Evolutionary conservation across 129 eudicot genomes (phyloP), one percentile per base, ranked within the genome.

Genomic region (Deinandra increscens): DNA sequence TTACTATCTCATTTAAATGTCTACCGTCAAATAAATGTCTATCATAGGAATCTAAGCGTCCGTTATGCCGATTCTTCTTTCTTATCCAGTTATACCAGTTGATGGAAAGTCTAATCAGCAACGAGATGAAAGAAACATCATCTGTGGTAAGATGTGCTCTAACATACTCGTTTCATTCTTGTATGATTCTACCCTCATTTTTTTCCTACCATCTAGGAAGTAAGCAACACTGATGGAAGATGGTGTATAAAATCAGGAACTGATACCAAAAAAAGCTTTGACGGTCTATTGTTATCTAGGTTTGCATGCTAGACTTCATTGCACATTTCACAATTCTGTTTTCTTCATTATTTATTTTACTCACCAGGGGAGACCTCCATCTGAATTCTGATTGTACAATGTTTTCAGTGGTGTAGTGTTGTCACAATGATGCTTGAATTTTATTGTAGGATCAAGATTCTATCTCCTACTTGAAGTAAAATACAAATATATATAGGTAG

Each of bases 211-310:
- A 60, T 80, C 34, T 82, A 93, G 98, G 97, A 93, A 81, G 83
- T 89, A 60, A 79, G 84, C 67, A 84, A 85, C 54, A 66, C 82
- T 71, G 91, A 79, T 80, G 98, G 98, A 55, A 89, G 98, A 85
- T 88, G 89, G 96, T 93, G 98, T 74, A 83, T 93, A 78, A 81
- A 67, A 79, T 88, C 96, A 60, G 88, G 79, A 64, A 70, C 85
- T 37, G 84, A 83, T 48, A 38, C 42, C 60, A 83, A 56, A 55
- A 68, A 80, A 70, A 78, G 73, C 81, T 77, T 93, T 73, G 84
- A 89, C 61, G 97, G 98, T 51, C 80, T 93, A 75, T 74, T 93
- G 84, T 76, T 93, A 73, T 83, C 98, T 73, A 93, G 98, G 98
- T 93, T 75, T 58, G 58, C 77, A 58, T 37, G 68, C 44, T 13